These are phyloP conservation scores for Pythium grandisporangium DNA, from an alignment of 352 stramenopile species.

Conservation along the genomic window DNA sequence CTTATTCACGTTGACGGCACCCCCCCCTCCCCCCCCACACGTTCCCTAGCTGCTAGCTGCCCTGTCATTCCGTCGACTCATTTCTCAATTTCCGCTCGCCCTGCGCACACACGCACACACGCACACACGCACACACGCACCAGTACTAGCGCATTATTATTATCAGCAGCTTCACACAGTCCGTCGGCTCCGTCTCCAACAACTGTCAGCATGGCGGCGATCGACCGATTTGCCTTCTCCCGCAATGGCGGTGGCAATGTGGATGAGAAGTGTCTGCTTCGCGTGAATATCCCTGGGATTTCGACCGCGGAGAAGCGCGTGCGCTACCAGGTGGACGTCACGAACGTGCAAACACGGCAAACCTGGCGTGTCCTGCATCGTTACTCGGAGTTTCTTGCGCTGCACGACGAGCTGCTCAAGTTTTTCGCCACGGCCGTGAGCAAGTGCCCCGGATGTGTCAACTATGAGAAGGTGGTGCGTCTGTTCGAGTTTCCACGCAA, in stretches of 20 bases:
- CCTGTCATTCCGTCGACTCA: too few relatives aligned
- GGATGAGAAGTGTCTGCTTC: slow-evolving; percentile 65
- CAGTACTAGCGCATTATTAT: too few relatives aligned
- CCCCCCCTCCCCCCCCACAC: too few relatives aligned
- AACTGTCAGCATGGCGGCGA: slow-evolving; percentile 10
- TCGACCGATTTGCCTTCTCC: slow-evolving; percentile 78
- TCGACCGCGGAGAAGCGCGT: slow-evolving; percentile 36
- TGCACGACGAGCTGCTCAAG: slow-evolving; percentile 59
- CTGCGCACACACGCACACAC: too few relatives aligned
- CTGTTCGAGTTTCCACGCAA: slow-evolving; percentile 83
- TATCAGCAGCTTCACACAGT: too few relatives aligned
- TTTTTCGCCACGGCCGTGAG: slow-evolving; percentile 44
- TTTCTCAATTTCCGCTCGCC: too few relatives aligned
- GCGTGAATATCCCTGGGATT: slow-evolving; percentile 45
- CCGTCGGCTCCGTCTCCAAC: too few relatives aligned
- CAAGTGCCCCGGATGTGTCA: slow-evolving; percentile 75
- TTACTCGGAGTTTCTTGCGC: slow-evolving; percentile 76
- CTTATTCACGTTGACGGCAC: too few relatives aligned
- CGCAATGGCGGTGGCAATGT: slow-evolving; percentile 60
- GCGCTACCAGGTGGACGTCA: slow-evolving; percentile 62
- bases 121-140: too few relatives aligned
- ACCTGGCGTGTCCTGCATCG: slow-evolving; percentile 60
- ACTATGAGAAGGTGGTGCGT: slow-evolving; percentile 75
- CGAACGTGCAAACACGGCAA: slow-evolving; percentile 56
- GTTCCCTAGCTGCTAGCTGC: too few relatives aligned